phyloP scores from a whole-genome alignment of 768 basidiomycete species.

The Trametopsis cervina region DNA sequence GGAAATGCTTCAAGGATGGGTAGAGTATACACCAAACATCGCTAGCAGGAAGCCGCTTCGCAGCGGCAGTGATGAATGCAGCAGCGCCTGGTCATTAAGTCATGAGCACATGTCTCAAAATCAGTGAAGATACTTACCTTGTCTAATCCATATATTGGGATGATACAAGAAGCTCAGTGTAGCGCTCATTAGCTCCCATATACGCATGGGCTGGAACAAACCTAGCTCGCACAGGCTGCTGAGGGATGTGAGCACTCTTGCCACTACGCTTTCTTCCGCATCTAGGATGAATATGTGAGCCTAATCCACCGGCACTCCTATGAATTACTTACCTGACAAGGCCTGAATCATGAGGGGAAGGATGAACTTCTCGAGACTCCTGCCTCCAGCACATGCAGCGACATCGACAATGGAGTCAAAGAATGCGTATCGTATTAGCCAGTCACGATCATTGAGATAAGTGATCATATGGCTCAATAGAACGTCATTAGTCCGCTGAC shows the following conservation, averaged over 20 bases:
- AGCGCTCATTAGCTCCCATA: conserved; percentile 93
- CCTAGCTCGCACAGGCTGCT: conserved; percentile 88
- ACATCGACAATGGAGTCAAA: conserved; percentile 96
- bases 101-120: not conserved
- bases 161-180: conserved; percentile 89
- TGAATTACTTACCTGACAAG: conserved; percentile 58
- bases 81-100: conserved; percentile 52
- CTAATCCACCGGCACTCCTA: not conserved
- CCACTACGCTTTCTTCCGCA: conserved; percentile 91
- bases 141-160: conserved; percentile 92
- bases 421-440: conserved; percentile 86
- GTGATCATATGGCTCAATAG: conserved; percentile 85
- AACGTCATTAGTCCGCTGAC: conserved; percentile 92
- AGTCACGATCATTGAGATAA: conserved; percentile 84
- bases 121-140: conserved; percentile 45
- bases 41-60: conserved; percentile 72
- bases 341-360: conserved; percentile 96
- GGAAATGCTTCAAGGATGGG: conserved; percentile 78
- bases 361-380: conserved; percentile 93
- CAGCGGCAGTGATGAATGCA: conserved; percentile 83
- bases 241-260: conserved; percentile 80
- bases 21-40: conserved; percentile 98
- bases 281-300: conserved; percentile 40
- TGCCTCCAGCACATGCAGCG: conserved; percentile 86
- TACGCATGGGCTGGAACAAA: conserved; percentile 87